phyloP scores from a whole-genome alignment of 441 rosid species.

The Eutrema salsugineum region DNA sequence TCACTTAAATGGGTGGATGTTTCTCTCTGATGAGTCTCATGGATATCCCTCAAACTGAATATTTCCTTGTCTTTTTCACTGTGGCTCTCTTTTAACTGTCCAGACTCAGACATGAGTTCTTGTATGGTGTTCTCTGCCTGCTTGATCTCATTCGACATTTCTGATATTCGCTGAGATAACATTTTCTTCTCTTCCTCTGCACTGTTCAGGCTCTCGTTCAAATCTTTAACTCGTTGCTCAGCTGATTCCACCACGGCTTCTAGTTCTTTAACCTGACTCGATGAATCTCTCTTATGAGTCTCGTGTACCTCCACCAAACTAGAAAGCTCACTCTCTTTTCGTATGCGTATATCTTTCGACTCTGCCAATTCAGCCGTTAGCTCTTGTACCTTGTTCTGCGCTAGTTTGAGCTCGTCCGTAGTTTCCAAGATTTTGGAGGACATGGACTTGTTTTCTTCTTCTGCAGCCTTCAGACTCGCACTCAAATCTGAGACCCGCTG shows the following conservation, averaged over 20 bases:
- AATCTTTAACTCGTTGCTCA: slow-evolving; percentile 49
- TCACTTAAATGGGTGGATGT: slow-evolving; percentile 47
- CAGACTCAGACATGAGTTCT: slow-evolving; percentile 43
- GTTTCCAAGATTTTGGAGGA: slow-evolving; percentile 22
- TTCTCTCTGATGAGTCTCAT: slow-evolving; percentile 40
- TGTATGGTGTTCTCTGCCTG: slow-evolving; percentile 43
- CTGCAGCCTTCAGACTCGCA: slow-evolving; percentile 36
- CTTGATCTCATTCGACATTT: slow-evolving; percentile 32
- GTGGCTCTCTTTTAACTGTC: slow-evolving; percentile 39
- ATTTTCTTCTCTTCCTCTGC: slow-evolving; percentile 36
- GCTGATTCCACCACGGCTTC: slow-evolving; percentile 52
- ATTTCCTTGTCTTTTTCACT: slow-evolving; percentile 27
- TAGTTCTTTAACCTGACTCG: slow-evolving; percentile 47
- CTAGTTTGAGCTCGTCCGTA: slow-evolving; percentile 41
- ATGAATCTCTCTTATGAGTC: slow-evolving; percentile 44
- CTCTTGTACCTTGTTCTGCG: slow-evolving; percentile 40
- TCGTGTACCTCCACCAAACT: slow-evolving; percentile 23
- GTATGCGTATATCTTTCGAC: slow-evolving; percentile 31
- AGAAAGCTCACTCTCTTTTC: slow-evolving; percentile 25
- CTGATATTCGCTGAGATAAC: slow-evolving; percentile 34
- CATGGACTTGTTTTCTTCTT: slow-evolving; percentile 41
- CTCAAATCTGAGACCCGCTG: slow-evolving; percentile 48
- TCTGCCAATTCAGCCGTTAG: slow-evolving; percentile 46
- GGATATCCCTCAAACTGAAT: slow-evolving; percentile 27
- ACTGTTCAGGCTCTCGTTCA: slow-evolving; percentile 36